A percentile compares a stretch with the other conserved stretches of the same genome.
Evolutionary conservation across 371 early-diverging fungal genomes (phyloP).

Genomic region (Rhizomucor miehei): DNA sequence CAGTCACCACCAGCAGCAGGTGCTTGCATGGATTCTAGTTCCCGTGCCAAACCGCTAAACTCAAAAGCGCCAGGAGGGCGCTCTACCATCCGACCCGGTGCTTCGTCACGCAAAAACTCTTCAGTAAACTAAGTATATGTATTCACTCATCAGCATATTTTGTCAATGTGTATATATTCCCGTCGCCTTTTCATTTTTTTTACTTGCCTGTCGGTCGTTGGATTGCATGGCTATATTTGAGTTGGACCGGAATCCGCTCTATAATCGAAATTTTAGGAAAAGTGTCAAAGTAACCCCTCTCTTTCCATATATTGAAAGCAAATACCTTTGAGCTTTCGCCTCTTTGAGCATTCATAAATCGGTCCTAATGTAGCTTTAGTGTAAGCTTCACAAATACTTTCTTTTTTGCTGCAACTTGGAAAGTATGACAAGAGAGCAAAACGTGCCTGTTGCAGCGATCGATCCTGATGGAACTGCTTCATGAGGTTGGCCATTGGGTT

Average conservation of each 20-base stretch:
- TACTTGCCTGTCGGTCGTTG: constrained; percentile 19
- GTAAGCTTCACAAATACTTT: too few relatives aligned
- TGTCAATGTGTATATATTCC: not conserved
- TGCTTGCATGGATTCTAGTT: constrained; percentile 49
- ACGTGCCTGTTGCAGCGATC: constrained; percentile 75
- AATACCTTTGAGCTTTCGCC: constrained; percentile 61
- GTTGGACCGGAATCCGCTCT: constrained; percentile 34
- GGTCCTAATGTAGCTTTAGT: constrained; percentile 57
- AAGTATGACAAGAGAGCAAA: not conserved
- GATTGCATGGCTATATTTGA: constrained; percentile 6
- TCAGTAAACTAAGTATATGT: constrained; percentile 36
- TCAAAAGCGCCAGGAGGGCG: constrained; percentile 46
- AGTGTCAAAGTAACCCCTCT: not conserved
- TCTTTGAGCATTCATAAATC: constrained; percentile 47
- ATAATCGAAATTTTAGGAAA: not conserved
- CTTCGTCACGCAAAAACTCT: constrained; percentile 48
- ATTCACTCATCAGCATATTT: not conserved
- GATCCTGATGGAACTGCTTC: constrained; percentile 78
- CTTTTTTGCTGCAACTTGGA: too few relatives aligned
- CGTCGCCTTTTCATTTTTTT: too few relatives aligned
- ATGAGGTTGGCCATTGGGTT: constrained; percentile 74
- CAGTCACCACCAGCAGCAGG: constrained; percentile 47
- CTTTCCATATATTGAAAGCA: constrained; percentile 10
- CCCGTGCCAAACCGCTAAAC: constrained; percentile 54
- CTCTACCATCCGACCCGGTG: constrained; percentile 15